Percentiles rank a stretch among this genome's conserved stretches.
These are phyloP conservation scores for Sugiyamaella qingdaonensis DNA, from an alignment of 805 yeast species.

Conservation along the genomic window DNA sequence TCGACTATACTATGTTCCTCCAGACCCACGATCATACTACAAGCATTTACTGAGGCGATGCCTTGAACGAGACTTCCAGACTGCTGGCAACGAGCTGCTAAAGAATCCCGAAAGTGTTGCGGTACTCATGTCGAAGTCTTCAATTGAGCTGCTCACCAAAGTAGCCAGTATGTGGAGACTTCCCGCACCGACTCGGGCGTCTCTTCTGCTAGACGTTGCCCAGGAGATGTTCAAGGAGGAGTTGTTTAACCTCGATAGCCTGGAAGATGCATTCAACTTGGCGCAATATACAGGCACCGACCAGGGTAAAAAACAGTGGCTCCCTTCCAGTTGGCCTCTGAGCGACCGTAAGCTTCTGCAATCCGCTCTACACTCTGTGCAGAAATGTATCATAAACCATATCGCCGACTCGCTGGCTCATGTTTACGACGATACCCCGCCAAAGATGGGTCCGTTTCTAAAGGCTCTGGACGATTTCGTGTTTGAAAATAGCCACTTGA, in stretches of 20 bases:
- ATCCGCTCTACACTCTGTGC: constrained; percentile 42
- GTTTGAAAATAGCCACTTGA: constrained; percentile 44
- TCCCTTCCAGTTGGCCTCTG: constrained; percentile 38
- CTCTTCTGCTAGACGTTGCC: constrained; percentile 49
- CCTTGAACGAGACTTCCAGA: constrained; percentile 37
- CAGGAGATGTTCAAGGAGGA: constrained; percentile 33
- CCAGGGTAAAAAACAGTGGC: constrained; percentile 25
- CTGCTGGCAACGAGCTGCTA: constrained; percentile 18
- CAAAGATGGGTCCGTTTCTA: constrained; percentile 55
- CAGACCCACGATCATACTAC: constrained; percentile 39
- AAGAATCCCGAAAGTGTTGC: constrained; percentile 20
- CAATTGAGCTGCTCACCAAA: constrained; percentile 41
- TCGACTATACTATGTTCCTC: constrained; percentile 37
- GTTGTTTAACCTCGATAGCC: constrained; percentile 28
- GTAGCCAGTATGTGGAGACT: constrained; percentile 59
- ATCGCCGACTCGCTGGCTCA: constrained; percentile 39
- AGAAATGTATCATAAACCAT: constrained; percentile 44
- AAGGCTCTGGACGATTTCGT: constrained; percentile 47
- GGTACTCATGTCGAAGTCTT: constrained; percentile 39
- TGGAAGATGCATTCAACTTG: constrained; percentile 36
- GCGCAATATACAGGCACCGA: constrained; percentile 26
- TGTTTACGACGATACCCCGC: constrained; percentile 43
- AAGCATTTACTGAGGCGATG: constrained; percentile 41
- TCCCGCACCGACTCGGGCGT: constrained; percentile 45
- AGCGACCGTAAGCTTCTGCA: constrained; percentile 51